A percentile compares a stretch with the other conserved stretches of the same genome.
These are phyloP conservation scores for Aphanomyces stellatus DNA, from an alignment of 352 stramenopile genomes.

Conservation along the genomic window DNA sequence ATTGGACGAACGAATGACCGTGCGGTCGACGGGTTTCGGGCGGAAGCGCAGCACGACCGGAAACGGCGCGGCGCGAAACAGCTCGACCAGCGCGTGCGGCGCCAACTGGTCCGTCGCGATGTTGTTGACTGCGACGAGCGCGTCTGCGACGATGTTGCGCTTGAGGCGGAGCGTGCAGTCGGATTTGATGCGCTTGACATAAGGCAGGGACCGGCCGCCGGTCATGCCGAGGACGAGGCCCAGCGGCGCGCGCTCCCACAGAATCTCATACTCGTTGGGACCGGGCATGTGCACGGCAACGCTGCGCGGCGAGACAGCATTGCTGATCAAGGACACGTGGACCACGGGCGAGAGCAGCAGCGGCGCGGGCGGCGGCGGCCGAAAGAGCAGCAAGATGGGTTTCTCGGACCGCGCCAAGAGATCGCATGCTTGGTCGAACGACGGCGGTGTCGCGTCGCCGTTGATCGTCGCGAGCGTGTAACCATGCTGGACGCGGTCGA, in stretches of 20 bases:
- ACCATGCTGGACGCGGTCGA: conserved; percentile 2
- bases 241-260: conserved; percentile 4
- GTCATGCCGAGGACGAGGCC: conserved; percentile 7
- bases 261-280: conserved; percentile 12
- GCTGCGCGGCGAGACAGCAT: no score
- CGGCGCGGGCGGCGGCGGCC: neutral
- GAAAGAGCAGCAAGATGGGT: conserved; percentile 10
- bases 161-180: neutral
- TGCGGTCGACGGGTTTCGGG: neutral
- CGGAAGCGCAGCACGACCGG: conserved; percentile 11
- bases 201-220: neutral
- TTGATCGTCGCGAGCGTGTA: conserved; percentile 2
- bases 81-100: neutral
- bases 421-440: neutral
- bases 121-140: conserved; percentile 17
- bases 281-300: neutral
- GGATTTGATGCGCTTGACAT: conserved; percentile 11
- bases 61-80: neutral
- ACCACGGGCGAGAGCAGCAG: neutral
- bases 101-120: neutral
- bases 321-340: neutral
- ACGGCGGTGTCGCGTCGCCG: neutral
- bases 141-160: neutral
- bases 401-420: neutral
- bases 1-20: neutral